Conservation (phyloP, 441 rosid genomes). For the Pelargonium cotyledonis region DNA sequence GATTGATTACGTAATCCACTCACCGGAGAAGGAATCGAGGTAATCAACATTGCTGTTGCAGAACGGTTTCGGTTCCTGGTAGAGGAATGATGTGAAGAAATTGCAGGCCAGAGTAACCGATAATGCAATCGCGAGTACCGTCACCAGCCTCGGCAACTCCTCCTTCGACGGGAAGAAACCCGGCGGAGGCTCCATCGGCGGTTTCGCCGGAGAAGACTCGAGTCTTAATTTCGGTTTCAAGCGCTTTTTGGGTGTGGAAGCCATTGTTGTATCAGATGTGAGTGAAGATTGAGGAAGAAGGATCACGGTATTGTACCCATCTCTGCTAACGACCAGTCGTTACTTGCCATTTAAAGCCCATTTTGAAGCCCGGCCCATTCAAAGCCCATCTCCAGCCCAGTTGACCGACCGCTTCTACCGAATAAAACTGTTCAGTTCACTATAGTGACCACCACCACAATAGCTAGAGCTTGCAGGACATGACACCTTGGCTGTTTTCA, state of each 20-base stretch:
- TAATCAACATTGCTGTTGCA: conserved; percentile 42
- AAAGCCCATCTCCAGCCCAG: neutral
- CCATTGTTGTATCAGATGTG: conserved; percentile 20
- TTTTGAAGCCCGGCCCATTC: neutral
- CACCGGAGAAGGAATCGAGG: conserved; percentile 44
- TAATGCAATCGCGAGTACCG: conserved; percentile 54
- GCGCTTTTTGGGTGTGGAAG: conserved; percentile 40
- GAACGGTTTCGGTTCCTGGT: conserved; percentile 39
- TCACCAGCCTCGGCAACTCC: conserved; percentile 45
- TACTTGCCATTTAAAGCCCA: neutral
- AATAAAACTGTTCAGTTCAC: too few relatives aligned
- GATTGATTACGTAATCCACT: conserved; percentile 4
- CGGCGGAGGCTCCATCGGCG: conserved; percentile 54
- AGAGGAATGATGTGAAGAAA: conserved; percentile 30
- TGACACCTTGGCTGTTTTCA: neutral
- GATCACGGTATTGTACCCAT: neutral
- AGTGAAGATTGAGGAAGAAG: neutral
- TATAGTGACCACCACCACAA: too few relatives aligned
- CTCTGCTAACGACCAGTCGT: neutral
- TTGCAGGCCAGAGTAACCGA: conserved; percentile 53
- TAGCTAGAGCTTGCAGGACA: too few relatives aligned
- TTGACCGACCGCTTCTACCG: too few relatives aligned
- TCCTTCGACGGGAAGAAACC: conserved; percentile 57
- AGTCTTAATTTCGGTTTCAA: conserved; percentile 31
- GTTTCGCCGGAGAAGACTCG: conserved; percentile 19